Evolutionary conservation across 139 green algal genomes (phyloP), one percentile per base, ranked within the genome.

Genomic region (Coccomyxa sp.): DNA sequence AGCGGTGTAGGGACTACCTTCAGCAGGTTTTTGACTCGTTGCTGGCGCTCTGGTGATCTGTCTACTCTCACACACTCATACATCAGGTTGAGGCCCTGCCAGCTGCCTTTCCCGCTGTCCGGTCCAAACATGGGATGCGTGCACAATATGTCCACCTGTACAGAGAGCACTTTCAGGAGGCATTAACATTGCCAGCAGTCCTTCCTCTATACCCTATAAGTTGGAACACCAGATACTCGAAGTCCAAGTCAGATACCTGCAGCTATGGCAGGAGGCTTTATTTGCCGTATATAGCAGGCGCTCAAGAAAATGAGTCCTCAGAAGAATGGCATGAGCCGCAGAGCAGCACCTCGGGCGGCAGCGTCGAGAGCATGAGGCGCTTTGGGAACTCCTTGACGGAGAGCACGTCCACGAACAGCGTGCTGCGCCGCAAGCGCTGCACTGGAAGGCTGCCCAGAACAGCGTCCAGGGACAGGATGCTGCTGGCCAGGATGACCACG

Each of bases 91-190:
- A 96, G 83, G 0, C 83, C 84, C 31, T 76, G 24, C 96, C 96
- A 99, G 74, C 81, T 88, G 75, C 84, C 92, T 71, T 92, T 91
- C 18, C 96, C 97, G 64, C 86, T 95, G 86, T 98, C 94, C 8
- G 97, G 97, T 0, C 97, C 97, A 88, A 99, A 99, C 97, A 99
- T 99, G 54, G 97, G 97, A 82, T 99, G 97, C n/a, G 94, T 97
- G 89, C 97, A 99, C 70, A 99, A 83, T 39, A 99, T 93, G 88
- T 99, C 97, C 78, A 98, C 89, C 73, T 93, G 72, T 12, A 27
- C 2, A 64, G 50, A 64, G 27, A 3, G n/a, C n/a, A n/a, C n/a
- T n/a, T n/a, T n/a, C n/a, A n/a, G n/a, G n/a, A n/a, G n/a, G n/a
- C n/a, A n/a, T n/a, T n/a, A n/a, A n/a, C n/a, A n/a, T n/a, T n/a